Conservation (phyloP, 2,329 filamentous ascomycete genomes). For the Eutypella sp. region DNA sequence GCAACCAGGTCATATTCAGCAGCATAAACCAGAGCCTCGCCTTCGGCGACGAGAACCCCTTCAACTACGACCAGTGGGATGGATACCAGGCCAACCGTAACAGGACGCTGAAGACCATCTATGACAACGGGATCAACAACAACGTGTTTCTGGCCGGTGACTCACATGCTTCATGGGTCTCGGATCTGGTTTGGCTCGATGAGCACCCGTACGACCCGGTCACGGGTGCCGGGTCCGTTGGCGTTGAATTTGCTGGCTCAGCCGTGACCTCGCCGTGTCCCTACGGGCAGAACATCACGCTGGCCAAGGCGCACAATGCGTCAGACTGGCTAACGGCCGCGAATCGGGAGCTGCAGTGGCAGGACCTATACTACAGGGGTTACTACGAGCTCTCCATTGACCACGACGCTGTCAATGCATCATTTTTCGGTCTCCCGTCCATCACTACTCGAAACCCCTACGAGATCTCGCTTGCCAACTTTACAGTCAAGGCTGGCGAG, state of each 20-base stretch:
- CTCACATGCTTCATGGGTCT: slow-evolving; percentile 54
- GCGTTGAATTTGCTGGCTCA: slow-evolving; percentile 51
- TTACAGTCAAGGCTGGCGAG: slow-evolving; percentile 53
- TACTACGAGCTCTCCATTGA: slow-evolving; percentile 57
- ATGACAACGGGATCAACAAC: slow-evolving; percentile 57
- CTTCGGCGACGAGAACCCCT: slow-evolving; percentile 27
- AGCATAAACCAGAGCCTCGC: slow-evolving; percentile 29
- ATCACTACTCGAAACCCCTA: slow-evolving; percentile 47
- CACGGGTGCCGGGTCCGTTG: slow-evolving; percentile 41
- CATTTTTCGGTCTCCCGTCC: slow-evolving; percentile 49
- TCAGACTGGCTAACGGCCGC: slow-evolving; percentile 37
- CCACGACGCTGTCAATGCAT: slow-evolving; percentile 47
- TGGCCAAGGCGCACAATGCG: slow-evolving; percentile 40
- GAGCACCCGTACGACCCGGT: slow-evolving; percentile 36
- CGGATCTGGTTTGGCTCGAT: slow-evolving; percentile 44
- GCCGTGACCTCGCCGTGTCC: slow-evolving; percentile 55
- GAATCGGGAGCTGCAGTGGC: slow-evolving; percentile 58
- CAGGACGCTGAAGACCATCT: slow-evolving; percentile 55
- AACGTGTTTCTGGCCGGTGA: slow-evolving; percentile 61
- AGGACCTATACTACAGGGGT: slow-evolving; percentile 59
- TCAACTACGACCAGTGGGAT: slow-evolving; percentile 48
- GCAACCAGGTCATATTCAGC: slow-evolving; percentile 63
- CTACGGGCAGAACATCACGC: slow-evolving; percentile 51
- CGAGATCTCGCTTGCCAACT: slow-evolving; percentile 57
- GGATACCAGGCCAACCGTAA: slow-evolving; percentile 53